A percentile compares a stretch with the other conserved stretches of the same genome.
phyloP scores from a whole-genome alignment of 2,329 filamentous ascomycete species.

The Colletotrichum sojae region DNA sequence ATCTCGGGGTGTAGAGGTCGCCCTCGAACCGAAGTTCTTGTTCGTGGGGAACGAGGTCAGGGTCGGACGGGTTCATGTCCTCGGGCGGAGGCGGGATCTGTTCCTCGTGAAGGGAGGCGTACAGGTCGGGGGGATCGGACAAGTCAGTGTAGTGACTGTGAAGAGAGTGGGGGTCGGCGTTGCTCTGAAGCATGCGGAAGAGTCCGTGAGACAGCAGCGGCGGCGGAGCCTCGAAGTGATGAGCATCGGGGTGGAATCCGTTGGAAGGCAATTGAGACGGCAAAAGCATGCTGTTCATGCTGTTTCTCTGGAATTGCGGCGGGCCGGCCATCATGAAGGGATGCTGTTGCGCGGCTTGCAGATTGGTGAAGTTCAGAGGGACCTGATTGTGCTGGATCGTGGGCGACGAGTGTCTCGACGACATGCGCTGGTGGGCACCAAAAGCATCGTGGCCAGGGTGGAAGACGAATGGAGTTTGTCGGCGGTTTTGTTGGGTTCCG shows the following conservation, averaged over 20 bases:
- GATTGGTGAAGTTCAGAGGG: slow-evolving; percentile 68
- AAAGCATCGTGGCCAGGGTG: slow-evolving; percentile 73
- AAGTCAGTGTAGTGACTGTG: slow-evolving; percentile 81
- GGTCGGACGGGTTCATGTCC: slow-evolving; percentile 85
- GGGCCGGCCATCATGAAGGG: slow-evolving; percentile 69
- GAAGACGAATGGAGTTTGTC: slow-evolving; percentile 74
- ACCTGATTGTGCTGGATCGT: slow-evolving; percentile 62
- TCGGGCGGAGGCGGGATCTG: slow-evolving; percentile 81
- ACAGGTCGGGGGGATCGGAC: slow-evolving; percentile 82
- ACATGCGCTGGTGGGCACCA: slow-evolving; percentile 69
- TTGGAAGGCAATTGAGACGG: slow-evolving; percentile 55
- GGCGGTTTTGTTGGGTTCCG: slow-evolving; percentile 67
- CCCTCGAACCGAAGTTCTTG: slow-evolving; percentile 85
- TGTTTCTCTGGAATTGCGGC: slow-evolving; percentile 67
- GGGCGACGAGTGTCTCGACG: slow-evolving; percentile 66
- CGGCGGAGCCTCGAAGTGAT: slow-evolving; percentile 71
- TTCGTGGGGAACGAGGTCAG: slow-evolving; percentile 82
- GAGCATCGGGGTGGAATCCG: slow-evolving; percentile 63
- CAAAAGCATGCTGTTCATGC: slow-evolving; percentile 75
- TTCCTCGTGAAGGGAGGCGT: slow-evolving; percentile 81
- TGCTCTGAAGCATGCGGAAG: slow-evolving; percentile 82
- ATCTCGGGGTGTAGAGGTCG: slow-evolving; percentile 86
- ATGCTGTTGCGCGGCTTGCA: slow-evolving; percentile 69
- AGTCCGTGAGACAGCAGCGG: slow-evolving; percentile 79
- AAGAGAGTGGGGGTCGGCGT: slow-evolving; percentile 76